Evolutionary conservation across 257 asterid species (phyloP).

Genomic region (Eustoma russellianum): DNA sequence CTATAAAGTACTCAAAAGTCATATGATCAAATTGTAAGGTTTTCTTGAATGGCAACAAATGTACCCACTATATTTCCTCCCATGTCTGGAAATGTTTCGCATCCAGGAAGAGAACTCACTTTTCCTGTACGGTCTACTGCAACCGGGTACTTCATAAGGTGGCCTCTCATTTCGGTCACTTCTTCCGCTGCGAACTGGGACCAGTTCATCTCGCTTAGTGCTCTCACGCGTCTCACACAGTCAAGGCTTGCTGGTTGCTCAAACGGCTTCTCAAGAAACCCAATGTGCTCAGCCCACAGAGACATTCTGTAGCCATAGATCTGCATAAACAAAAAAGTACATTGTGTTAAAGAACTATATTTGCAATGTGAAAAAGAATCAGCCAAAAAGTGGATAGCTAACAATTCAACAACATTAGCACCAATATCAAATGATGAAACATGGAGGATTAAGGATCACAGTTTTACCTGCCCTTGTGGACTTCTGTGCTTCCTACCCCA

Average conservation of each 20-base stretch:
- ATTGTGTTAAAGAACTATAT: too few relatives aligned
- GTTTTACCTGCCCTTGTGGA: slow-evolving; percentile 79
- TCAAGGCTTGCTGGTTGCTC: slow-evolving; percentile 63
- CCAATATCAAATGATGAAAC: too few relatives aligned
- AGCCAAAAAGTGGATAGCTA: too few relatives aligned
- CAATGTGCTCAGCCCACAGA: slow-evolving; percentile 89
- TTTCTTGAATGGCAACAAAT: slow-evolving; percentile 66
- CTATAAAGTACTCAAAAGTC: too few relatives aligned
- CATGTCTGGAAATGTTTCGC: slow-evolving; percentile 72
- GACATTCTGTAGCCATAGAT: slow-evolving; percentile 89
- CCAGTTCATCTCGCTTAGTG: slow-evolving; percentile 68
- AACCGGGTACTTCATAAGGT: slow-evolving; percentile 78
- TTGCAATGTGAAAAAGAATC: too few relatives aligned
- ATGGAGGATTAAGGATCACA: too few relatives aligned
- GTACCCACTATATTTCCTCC: slow-evolving; percentile 84
- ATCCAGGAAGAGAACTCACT: slow-evolving; percentile 62
- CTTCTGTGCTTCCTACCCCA: slow-evolving; percentile 47
- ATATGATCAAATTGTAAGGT: slow-evolving; percentile 57
- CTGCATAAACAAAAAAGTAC: slow-evolving; percentile 18
- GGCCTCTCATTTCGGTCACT: slow-evolving; percentile 53
- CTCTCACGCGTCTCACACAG: slow-evolving; percentile 62
- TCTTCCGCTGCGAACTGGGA: slow-evolving; percentile 53
- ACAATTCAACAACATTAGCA: too few relatives aligned
- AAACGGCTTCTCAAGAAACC: slow-evolving; percentile 49
- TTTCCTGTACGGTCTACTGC: slow-evolving; percentile 58